Percentiles rank a stretch among this genome's conserved stretches.
These are phyloP conservation scores for Euphorbia neoarborescens DNA, from an alignment of 441 rosid species.

Conservation along the genomic window DNA sequence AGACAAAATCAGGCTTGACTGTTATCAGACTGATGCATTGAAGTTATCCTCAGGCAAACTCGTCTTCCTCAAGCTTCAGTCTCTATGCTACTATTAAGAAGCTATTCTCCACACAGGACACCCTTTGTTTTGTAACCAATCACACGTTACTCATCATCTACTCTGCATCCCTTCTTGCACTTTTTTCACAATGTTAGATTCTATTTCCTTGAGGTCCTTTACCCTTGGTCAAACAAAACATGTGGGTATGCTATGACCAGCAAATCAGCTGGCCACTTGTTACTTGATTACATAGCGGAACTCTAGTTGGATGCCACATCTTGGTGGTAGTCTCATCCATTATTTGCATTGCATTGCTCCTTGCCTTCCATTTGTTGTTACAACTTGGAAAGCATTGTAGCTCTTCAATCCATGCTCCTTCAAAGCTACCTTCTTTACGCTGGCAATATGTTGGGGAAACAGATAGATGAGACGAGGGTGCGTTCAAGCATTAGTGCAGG, in stretches of 20 bases:
- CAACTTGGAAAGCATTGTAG: constrained; percentile 19
- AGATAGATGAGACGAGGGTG: constrained; percentile 9
- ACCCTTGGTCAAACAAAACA: constrained; percentile 2
- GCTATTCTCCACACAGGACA: constrained; percentile 14
- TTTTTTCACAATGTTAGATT: constrained; percentile 15
- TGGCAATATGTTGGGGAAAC: neutral
- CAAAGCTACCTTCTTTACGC: constrained; percentile 14
- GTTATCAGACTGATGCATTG: constrained; percentile 9
- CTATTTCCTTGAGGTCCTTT: constrained; percentile 14
- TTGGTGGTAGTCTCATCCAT: neutral
- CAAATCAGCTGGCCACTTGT: constrained; percentile 14
- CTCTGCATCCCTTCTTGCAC: constrained; percentile 19
- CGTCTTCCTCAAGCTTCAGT: constrained; percentile 19
- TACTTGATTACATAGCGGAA: constrained; percentile 7
- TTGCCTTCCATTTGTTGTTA: constrained; percentile 26
- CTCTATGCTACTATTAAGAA: constrained; percentile 18
- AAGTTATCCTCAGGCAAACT: constrained; percentile 16
- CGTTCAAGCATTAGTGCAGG: neutral
- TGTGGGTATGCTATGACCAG: constrained; percentile 18
- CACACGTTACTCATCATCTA: constrained; percentile 18
- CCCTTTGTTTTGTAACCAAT: constrained; percentile 22
- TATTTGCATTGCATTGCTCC: constrained; percentile 19
- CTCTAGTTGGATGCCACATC: constrained; percentile 16
- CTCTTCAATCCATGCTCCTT: constrained; percentile 4
- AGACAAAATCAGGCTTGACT: constrained; percentile 14